Base-by-base conservation (phyloP, 2,329 filamentous ascomycete species). In the Simplicillium sp. region DNA sequence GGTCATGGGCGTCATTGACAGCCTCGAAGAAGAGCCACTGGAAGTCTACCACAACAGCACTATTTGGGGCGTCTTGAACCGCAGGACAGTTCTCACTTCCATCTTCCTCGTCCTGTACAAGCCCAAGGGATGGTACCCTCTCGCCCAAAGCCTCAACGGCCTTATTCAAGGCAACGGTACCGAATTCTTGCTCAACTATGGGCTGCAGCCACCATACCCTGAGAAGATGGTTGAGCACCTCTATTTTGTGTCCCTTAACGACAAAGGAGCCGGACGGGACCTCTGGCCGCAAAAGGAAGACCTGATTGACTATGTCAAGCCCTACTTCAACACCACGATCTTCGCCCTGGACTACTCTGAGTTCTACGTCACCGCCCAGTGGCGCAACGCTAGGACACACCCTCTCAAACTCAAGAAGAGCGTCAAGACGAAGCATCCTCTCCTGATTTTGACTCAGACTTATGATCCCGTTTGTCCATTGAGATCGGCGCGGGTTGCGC, bases 401-500 rank as follows among this genome's bases (percentile, higher is more conserved):
- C 35, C 34, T 13, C 60, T 55, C 18, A 40, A 45, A 11, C 55
- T 55, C 0, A 42, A 34, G 1, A 17, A 41, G 2, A 41, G 44
- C 3, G 50, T 81, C 34, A 40, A 49, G 29, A 61, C 56, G 2
- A 48, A 45, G 0, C 46, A 59, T 18, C 59, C 59, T 9, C 32
- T 62, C 1, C 51, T 62, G 0, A 48, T 62, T 3, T 41, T 62
- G 9, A 55, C 54, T 1, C 59, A 50, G 0, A 54, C 51, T 0
- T 58, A 54, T 25, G 58, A 62, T 5, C 77, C 78, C 0, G 71
- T 82, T 1, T 81, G 76, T 25, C 59, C 66, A 2, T 46, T 68
- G 1, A 46, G 55, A 0, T 67, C 64, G 2, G 66, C 66, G 2
- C 50, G 49, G 18, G 52, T 52, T 0, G 64, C 66, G 0, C 53